Percentiles rank a stretch among this genome's conserved stretches.
phyloP scores from a whole-genome alignment of 768 basidiomycete species.

The Amanita rubescens region DNA sequence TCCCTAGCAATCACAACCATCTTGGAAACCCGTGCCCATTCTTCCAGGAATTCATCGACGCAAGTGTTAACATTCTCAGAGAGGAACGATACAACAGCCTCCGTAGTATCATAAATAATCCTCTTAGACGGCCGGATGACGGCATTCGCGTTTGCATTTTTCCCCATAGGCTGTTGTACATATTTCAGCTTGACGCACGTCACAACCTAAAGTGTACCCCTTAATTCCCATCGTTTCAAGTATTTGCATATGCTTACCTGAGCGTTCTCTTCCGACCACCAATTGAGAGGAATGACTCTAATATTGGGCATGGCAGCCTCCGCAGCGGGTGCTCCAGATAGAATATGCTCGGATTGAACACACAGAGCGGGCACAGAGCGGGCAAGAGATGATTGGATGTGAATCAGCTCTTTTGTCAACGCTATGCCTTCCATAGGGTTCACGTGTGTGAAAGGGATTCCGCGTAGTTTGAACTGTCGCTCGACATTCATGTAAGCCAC shows the following conservation, averaged over 20 bases:
- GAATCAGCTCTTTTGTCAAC: conserved; percentile 37
- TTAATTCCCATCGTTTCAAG: conserved; percentile 1
- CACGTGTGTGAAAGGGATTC: conserved; percentile 72
- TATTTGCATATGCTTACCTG: conserved; percentile 29
- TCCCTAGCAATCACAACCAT: conserved; percentile 92
- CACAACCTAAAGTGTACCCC: conserved; percentile 47
- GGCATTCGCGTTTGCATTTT: conserved; percentile 48
- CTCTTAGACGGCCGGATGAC: conserved; percentile 80
- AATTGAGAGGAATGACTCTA: conserved; percentile 79
- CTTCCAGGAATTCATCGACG: conserved; percentile 85
- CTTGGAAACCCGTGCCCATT: conserved; percentile 89
- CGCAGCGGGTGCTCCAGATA: conserved; percentile 77
- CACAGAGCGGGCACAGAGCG: conserved; percentile 78
- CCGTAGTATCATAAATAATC: conserved; percentile 84
- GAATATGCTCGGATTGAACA: conserved; percentile 73
- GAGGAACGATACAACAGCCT: conserved; percentile 84
- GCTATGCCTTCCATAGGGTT: conserved; percentile 42
- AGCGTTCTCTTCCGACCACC: conserved; percentile 82
- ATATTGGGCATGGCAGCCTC: conserved; percentile 94
- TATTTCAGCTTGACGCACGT: conserved; percentile 90
- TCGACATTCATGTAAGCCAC: conserved; percentile 89
- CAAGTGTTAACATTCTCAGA: conserved; percentile 84
- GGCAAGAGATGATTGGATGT: conserved; percentile 65
- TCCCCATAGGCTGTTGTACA: conserved; percentile 79
- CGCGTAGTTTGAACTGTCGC: conserved; percentile 74